These are phyloP conservation scores for Rhododendron molle DNA, from an alignment of 148 eudicot genomes.

Conservation along the genomic window DNA sequence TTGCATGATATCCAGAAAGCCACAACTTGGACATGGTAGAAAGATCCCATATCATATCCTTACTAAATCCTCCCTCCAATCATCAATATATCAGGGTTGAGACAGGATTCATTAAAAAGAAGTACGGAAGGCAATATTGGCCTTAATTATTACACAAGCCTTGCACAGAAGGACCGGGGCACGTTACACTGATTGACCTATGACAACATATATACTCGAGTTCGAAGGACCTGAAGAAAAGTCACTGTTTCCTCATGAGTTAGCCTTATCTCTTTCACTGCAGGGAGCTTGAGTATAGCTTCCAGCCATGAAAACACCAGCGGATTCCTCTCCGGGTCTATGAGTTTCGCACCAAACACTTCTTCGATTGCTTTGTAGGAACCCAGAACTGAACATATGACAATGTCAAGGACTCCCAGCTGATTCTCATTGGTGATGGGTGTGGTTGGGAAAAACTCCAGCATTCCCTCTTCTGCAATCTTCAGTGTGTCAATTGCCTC, in stretches of 20 bases:
- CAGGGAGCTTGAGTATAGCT: slow-evolving; percentile 16
- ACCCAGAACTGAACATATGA: slow-evolving; percentile 12
- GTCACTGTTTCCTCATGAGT: slow-evolving; percentile 22
- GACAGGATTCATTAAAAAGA: not conserved
- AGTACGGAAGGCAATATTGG: not conserved
- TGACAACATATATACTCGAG: not conserved
- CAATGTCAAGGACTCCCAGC: slow-evolving; percentile 29
- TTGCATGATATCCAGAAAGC: not conserved
- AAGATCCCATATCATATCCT: not conserved
- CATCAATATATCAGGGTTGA: not conserved
- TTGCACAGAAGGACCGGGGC: not conserved
- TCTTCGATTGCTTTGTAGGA: slow-evolving; percentile 23
- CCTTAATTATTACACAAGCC: not conserved
- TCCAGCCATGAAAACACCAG: slow-evolving; percentile 17
- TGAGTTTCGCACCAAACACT: slow-evolving; percentile 11
- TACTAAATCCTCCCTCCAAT: not conserved
- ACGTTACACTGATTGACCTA: not conserved
- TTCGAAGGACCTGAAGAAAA: slow-evolving; percentile 4
- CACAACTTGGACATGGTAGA: not conserved
- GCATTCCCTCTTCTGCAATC: slow-evolving; percentile 20
- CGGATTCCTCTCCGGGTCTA: slow-evolving; percentile 26
- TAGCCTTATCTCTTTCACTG: slow-evolving; percentile 20
- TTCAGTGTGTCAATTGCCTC: slow-evolving; percentile 22
- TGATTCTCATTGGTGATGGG: slow-evolving; percentile 1
- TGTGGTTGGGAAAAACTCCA: slow-evolving; percentile 9